Evolutionary conservation across 345 rosid species (phyloP).

Genomic region (Mallotus nudiflorus): DNA sequence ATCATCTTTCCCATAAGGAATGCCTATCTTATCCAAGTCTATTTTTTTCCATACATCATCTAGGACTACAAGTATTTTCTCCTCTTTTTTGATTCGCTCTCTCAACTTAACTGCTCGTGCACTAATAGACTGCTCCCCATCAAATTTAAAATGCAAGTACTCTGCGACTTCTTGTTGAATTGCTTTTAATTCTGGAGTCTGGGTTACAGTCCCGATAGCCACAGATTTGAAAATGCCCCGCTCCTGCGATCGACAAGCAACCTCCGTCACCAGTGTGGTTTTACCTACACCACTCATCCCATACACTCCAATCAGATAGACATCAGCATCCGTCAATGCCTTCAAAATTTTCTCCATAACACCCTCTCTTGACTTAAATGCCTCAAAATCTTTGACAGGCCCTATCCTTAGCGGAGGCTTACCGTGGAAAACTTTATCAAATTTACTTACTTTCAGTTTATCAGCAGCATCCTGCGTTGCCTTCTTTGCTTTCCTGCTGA

Average conservation of each 20-base stretch:
- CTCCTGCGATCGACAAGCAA: background rate
- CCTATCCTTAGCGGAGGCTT: background rate
- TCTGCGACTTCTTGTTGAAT: conserved; percentile 28
- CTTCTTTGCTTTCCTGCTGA: conserved; percentile 1
- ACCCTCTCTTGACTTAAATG: background rate
- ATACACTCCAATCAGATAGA: conserved; percentile 1
- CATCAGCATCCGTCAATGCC: background rate
- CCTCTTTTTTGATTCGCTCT: background rate
- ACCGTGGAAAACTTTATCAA: background rate
- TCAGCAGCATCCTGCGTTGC: no score
- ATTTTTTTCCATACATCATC: conserved; percentile 36
- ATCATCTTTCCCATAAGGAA: conserved; percentile 21
- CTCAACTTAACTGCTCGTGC: conserved; percentile 2
- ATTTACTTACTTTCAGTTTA: background rate
- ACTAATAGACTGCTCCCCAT: background rate
- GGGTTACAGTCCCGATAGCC: conserved; percentile 1
- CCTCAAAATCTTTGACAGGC: background rate
- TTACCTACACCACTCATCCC: conserved; percentile 15
- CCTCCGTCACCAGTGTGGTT: background rate
- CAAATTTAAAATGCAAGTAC: background rate
- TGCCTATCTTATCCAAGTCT: conserved; percentile 28
- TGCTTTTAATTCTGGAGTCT: background rate
- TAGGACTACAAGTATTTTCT: conserved; percentile 27
- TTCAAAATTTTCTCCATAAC: background rate
- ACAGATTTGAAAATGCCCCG: background rate